These are phyloP conservation scores for Stephanodiscus triporus DNA, from an alignment of 108 stramenopile genomes.

Conservation along the genomic window DNA sequence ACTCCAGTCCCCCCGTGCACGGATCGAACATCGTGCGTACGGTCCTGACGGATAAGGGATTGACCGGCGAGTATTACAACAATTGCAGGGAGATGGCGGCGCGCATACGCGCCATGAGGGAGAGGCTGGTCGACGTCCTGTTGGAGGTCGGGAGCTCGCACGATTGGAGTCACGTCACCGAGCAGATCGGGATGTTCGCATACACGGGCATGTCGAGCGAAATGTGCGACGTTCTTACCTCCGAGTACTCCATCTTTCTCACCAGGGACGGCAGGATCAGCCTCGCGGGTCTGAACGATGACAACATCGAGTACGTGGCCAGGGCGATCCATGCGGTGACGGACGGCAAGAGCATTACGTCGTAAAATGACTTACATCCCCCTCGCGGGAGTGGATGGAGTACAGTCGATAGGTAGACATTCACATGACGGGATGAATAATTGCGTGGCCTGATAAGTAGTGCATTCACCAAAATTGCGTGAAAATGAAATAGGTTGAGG, in stretches of 20 bases:
- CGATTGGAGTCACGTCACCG: slow-evolving; percentile 95
- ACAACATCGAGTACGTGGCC: slow-evolving; percentile 94
- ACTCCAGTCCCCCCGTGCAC: slow-evolving; percentile 94
- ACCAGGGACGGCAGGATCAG: slow-evolving; percentile 97
- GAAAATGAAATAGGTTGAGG: no score
- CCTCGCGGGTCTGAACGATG: slow-evolving; percentile 95
- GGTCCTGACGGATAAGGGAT: slow-evolving; percentile 79
- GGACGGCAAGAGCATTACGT: slow-evolving; percentile 76
- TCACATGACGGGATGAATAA: no score
- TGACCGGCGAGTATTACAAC: slow-evolving; percentile 82
- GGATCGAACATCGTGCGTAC: slow-evolving; percentile 94
- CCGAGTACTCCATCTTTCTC: slow-evolving; percentile 90
- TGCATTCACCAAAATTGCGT: no score
- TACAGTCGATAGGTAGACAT: no score
- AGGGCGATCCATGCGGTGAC: slow-evolving; percentile 93
- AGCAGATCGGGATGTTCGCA: slow-evolving; percentile 99
- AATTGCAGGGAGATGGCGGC: slow-evolving; percentile 95
- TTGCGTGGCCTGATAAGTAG: no score
- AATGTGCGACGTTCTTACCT: slow-evolving; percentile 88
- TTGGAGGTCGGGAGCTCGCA: slow-evolving; percentile 79
- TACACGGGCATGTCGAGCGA: slow-evolving; percentile 93
- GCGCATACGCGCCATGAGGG: slow-evolving; percentile 90
- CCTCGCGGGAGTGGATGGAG: no score
- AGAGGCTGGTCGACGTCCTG: slow-evolving; percentile 74
- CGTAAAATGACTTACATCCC: no score